Base-by-base conservation (phyloP, 129 eudicot genomes). In the Logfia minima region DNA sequence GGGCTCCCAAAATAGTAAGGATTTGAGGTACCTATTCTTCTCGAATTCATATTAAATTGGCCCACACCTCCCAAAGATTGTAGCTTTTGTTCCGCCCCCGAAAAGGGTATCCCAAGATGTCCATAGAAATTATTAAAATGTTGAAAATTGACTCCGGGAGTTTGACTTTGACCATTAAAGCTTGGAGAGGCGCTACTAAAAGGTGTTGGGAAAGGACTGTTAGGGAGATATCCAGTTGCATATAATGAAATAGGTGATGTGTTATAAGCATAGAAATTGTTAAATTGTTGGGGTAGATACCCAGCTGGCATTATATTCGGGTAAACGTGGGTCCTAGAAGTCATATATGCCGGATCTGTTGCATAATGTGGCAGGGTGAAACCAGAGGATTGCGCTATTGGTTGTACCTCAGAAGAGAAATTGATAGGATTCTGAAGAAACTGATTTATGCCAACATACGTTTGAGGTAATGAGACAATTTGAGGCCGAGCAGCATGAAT, bases 271-370 rank as follows among this genome's bases (percentile, higher is more conserved):
- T 90, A 90, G 64, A 85, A 85, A 4, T 87, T 29, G 66, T 74
- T 73, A 63, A 85, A 87, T 34, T 81, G 96, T 45, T 88, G 87
- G 66, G 88, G 63, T 17, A 81, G 82, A 74, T 78, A 84, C 34
- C 87, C 88, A 21, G 87, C 53, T 43, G 85, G 89, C 70, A 76
- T 77, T 18, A 73, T n/a, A 63, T 43, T 70, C 14, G 87, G 75
- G 67, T 79, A 86, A 68, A 79, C 43, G 16, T 53, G 80, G 43
- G 66, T 75, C 29, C 51, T 77, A 2, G 85, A 37, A 9, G 82
- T 71, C 85, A 71, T 72, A 68, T 83, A 86, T 26, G 83, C 67
- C 22, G 85, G 77, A 35, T 82, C 66, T 1, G 85, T 45, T 9
- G 77, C 73, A 80, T 83, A 86, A 60, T 76, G 70, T 24, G 89